Evolutionary conservation across 768 basidiomycete species (phyloP).

Genomic region (Termitomyces sp.): DNA sequence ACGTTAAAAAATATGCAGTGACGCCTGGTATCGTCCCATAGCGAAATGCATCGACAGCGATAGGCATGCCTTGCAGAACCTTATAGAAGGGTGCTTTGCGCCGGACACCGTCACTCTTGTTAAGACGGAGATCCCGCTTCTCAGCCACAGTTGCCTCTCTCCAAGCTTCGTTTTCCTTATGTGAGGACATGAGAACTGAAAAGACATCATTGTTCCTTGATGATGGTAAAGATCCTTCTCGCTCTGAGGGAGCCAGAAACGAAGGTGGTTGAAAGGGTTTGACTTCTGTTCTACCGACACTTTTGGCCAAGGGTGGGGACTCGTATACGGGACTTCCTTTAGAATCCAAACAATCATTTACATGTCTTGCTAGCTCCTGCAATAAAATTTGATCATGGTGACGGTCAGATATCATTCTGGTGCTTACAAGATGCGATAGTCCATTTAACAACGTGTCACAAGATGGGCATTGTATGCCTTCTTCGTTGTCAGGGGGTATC

Average conservation of each 20-base stretch:
- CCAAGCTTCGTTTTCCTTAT: slow-evolving; percentile 81
- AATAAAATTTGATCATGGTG: background rate
- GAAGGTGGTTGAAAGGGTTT: slow-evolving; percentile 7
- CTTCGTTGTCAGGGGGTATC: background rate
- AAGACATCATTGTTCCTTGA: slow-evolving; percentile 39
- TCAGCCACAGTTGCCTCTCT: slow-evolving; percentile 64
- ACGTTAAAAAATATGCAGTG: slow-evolving; percentile 92
- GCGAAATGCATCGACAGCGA: slow-evolving; percentile 95
- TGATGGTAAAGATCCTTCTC: slow-evolving; percentile 11
- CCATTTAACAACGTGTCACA: slow-evolving; percentile 21
- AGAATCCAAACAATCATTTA: slow-evolving; percentile 48
- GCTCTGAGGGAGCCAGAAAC: slow-evolving; percentile 11
- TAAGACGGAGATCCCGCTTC: slow-evolving; percentile 38
- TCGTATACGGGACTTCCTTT: background rate
- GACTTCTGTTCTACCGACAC: background rate
- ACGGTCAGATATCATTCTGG: background rate
- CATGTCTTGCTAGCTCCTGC: slow-evolving; percentile 49
- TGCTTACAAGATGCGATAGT: slow-evolving; percentile 15
- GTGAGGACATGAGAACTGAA: slow-evolving; percentile 84
- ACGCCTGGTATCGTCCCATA: slow-evolving; percentile 90
- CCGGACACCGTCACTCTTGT: slow-evolving; percentile 45
- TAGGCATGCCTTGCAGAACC: slow-evolving; percentile 92
- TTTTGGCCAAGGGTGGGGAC: background rate
- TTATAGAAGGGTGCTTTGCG: slow-evolving; percentile 94
- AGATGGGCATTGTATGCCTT: slow-evolving; percentile 16